Base-by-base conservation (phyloP, 306 rosid genomes). In the Casuarina glauca region DNA sequence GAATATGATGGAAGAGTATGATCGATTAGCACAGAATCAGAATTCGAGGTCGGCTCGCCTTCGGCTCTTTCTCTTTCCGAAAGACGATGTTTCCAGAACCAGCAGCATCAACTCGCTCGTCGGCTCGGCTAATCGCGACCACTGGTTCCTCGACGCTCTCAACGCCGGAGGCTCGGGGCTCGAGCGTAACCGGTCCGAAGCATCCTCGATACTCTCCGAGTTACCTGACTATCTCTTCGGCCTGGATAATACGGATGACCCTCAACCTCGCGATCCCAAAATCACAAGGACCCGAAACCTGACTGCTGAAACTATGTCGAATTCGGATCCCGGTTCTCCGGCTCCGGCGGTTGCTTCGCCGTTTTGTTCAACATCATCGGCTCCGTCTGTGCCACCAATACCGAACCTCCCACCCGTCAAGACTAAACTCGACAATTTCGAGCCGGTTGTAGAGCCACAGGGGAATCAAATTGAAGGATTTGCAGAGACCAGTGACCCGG, bases 1-100 rank as follows among this genome's bases (percentile, higher is more conserved):
- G 78, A 96, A 96, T 88, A 96, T 96, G 99, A 88, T 96, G 79
- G 99, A 96, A 32, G 99, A 96, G 81, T 93, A 87, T 79, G 99
- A 93, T 77, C 91, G 99, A 64, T 20, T 90, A 3, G 69, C 87
- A 78, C 94, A 75, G 75, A 96, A 85, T 67, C 96, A 90, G 9
- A 91, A 88, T 88, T 87, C 96, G 0, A 86, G 90, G 19, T 82
- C 88, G 36, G 91, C 90, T 20, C 88, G 99, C 32, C 93, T 96
- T 52, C 90, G 99, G 2, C 86, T 96, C 64, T 96, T 96, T 76
- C 88, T 96, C 8, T 96, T 93, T 74, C 74, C 79, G 0, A 88
- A 82, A 64, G 88, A 64, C 9, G 96, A 82, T 20, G 87, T 77
- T 38, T 87, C 97, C 1, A 76, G 90, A 55, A 9, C 93, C 81